These are phyloP conservation scores for Aspergillus saccharolyticus DNA, from an alignment of 495 filamentous ascomycete species.

Conservation along the genomic window DNA sequence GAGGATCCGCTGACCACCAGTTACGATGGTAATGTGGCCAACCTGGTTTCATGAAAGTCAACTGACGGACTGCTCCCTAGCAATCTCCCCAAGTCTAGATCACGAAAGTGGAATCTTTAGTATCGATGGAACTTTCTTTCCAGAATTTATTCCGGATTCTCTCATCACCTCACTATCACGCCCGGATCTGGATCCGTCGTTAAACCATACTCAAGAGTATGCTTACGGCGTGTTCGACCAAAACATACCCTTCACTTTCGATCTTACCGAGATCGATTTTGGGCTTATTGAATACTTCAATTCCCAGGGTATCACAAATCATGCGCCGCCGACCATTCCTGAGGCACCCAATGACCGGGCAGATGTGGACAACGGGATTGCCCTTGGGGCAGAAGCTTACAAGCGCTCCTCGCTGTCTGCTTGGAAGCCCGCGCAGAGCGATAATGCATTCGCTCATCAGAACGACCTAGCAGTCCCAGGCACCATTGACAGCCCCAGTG, in stretches of 20 bases:
- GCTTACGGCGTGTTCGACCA: constrained; percentile 23
- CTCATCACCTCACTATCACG: constrained; percentile 27
- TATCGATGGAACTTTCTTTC: constrained; percentile 32
- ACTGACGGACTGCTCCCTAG: constrained; percentile 1
- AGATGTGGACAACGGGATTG: constrained; percentile 25
- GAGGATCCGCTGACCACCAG: constrained; percentile 9
- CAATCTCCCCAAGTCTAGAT: constrained; percentile 25
- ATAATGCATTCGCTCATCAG: constrained; percentile 49
- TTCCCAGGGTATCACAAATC: constrained; percentile 31
- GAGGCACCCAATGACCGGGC: constrained; percentile 13
- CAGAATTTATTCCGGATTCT: constrained; percentile 32
- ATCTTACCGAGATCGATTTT: constrained; percentile 58
- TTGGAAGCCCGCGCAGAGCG: constrained; percentile 47
- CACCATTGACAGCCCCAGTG: constrained; percentile 29
- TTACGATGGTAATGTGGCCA: constrained; percentile 19
- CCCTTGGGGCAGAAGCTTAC: constrained; percentile 33
- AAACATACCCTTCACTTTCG: constrained; percentile 50
- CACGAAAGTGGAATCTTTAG: constrained; percentile 34
- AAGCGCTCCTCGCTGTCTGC: constrained; percentile 48
- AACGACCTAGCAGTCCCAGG: constrained; percentile 48
- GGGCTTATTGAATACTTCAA: constrained; percentile 55
- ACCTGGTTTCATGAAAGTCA: not conserved
- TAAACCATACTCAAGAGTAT: constrained; percentile 23
- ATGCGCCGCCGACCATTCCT: constrained; percentile 4
- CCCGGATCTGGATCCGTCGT: constrained; percentile 22